These are phyloP conservation scores for Cardamine resedifolia DNA, from an alignment of 345 rosid species.

Conservation along the genomic window DNA sequence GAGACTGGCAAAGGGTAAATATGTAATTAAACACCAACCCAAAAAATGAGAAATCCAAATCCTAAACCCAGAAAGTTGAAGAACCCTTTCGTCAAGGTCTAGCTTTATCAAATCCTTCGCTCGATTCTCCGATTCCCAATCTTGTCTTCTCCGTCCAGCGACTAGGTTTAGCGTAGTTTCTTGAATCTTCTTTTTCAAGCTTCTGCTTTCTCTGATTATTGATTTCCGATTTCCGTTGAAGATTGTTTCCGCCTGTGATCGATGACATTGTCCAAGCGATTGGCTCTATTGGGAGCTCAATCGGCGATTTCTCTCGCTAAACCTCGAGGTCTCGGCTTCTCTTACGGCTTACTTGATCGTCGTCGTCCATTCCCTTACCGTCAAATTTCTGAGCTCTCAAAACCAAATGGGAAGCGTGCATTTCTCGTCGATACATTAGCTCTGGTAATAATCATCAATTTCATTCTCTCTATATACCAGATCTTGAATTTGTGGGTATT, in stretches of 20 bases:
- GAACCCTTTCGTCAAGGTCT: not conserved
- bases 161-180: not conserved
- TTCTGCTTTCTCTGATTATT: not conserved
- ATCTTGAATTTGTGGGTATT: constrained; percentile 9
- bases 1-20: not conserved
- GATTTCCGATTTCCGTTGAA: not conserved
- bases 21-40: not conserved
- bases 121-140: not conserved
- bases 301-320: constrained; percentile 8
- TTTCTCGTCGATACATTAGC: constrained; percentile 95
- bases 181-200: not conserved
- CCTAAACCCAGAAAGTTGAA: not conserved
- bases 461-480: not conserved
- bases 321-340: not conserved
- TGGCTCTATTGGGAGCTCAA: constrained; percentile 14
- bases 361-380: constrained; percentile 13
- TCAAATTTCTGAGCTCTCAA: constrained; percentile 54
- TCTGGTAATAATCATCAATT: constrained; percentile 47
- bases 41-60: constrained; percentile 1
- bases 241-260: not conserved
- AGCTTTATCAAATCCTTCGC: not conserved
- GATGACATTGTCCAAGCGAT: constrained; percentile 15
- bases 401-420: constrained; percentile 67
- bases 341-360: not conserved
- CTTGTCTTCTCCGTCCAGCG: not conserved